Evolutionary conservation across 345 rosid genomes (phyloP), one percentile per base, ranked within the genome.

Genomic region (Salix viminalis): DNA sequence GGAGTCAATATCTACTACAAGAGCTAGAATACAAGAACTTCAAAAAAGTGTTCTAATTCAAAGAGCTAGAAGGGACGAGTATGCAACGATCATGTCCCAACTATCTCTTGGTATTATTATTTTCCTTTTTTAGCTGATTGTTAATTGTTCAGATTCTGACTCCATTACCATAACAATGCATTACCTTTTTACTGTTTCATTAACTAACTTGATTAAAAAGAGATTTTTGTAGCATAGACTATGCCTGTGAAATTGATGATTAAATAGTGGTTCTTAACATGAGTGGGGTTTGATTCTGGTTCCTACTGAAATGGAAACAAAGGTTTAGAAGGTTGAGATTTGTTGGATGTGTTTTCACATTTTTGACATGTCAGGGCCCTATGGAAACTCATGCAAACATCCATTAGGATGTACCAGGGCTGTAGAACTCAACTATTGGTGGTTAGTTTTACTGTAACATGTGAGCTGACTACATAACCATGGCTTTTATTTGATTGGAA

Each of bases 11-110:
- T 86, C 90, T 79, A 90, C 88, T 42, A 66, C 82, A 44, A 90
- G 88, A 68, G 84, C 89, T 70, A 85, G 90, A 77, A 73, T 87
- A 42, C 90, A 87, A 79, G 86, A 85, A 54, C 92, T 92, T 79
- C 83, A 84, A 84, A 89, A 85, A 75, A 79, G 71, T 67, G 60
- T 89, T 75, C 91, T 86, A 78, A 75, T 82, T 74, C 95, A 87
- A 74, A 91, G 83, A 79, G 85, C 91, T 42, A 87, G 84, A 86
- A 89, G 86, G 86, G 97, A 92, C 81, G 90, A 92, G 46, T 83
- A 71, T 67, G 80, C 83, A 34, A 80, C 83, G 58, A 79, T 89
- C 23, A 75, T 93, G 82, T 90, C 92, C 60, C 87, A 84, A 66
- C 87, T 88, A 71, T 80, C 87, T 71, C 82, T 76, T 60, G 94